Evolutionary conservation across 139 green algal genomes (phyloP).

Genomic region (Chlamydomonas schloesseri): DNA sequence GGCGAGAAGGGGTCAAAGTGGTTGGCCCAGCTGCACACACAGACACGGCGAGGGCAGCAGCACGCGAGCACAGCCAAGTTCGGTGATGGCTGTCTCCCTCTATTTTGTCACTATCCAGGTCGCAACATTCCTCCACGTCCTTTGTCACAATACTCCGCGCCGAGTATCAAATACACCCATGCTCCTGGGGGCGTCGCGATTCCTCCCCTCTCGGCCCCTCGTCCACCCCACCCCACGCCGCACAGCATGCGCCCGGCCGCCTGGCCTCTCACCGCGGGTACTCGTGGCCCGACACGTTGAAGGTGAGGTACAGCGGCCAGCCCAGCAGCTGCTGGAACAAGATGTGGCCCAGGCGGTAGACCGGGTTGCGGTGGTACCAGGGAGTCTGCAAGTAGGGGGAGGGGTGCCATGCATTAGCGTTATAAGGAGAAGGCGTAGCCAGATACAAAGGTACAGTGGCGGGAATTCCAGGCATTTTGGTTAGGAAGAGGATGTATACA

Average conservation of each 20-base stretch:
- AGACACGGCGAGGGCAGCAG: neutral
- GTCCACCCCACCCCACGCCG: neutral
- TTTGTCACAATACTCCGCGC: too few relatives aligned
- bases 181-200: too few relatives aligned
- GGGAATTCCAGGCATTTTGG: too few relatives aligned
- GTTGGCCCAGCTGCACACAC: constrained; percentile 66
- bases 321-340: constrained; percentile 75
- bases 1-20: constrained; percentile 92
- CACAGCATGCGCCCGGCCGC: neutral
- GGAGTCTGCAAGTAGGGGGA: neutral
- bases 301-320: constrained; percentile 89
- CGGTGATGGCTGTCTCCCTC: too few relatives aligned
- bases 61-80: too few relatives aligned
- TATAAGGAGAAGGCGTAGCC: too few relatives aligned
- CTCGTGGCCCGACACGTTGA: constrained; percentile 78
- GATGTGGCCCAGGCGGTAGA: constrained; percentile 68
- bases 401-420: neutral
- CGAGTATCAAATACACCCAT: too few relatives aligned
- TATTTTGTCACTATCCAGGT: too few relatives aligned
- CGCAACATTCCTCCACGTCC: too few relatives aligned
- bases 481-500: too few relatives aligned
- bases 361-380: constrained; percentile 20
- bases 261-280: constrained; percentile 59
- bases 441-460: too few relatives aligned
- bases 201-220: neutral